Percentiles rank a stretch among this genome's conserved stretches.
These are phyloP conservation scores for Globisporangium solare DNA, from an alignment of 352 stramenopile genomes.

Conservation along the genomic window DNA sequence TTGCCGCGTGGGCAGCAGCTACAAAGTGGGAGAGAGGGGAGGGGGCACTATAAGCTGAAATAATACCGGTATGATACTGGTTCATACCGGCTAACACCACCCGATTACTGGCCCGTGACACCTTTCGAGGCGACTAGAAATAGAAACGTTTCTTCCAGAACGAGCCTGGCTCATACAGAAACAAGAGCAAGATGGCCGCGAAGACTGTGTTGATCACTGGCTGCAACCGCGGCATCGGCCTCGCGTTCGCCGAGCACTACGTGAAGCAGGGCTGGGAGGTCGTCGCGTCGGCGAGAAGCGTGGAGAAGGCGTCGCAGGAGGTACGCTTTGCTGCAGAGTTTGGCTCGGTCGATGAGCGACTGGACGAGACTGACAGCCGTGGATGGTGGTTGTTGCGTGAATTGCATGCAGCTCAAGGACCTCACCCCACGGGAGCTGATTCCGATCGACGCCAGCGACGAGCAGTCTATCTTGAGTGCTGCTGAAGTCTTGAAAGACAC, in stretches of 20 bases:
- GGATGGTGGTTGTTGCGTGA: neutral
- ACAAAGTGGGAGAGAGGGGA: too few relatives aligned
- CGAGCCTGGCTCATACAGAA: too few relatives aligned
- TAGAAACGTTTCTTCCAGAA: too few relatives aligned
- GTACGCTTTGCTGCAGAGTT: slow-evolving; percentile 2
- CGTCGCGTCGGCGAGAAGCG: slow-evolving; percentile 18
- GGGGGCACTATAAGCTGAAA: too few relatives aligned
- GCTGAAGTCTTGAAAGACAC: slow-evolving; percentile 33
- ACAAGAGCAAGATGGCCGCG: slow-evolving; percentile 6
- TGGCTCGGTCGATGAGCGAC: too few relatives aligned
- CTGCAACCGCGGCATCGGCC: slow-evolving; percentile 28
- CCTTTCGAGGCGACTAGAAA: too few relatives aligned
- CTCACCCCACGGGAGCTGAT: slow-evolving; percentile 45
- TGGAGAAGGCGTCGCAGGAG: slow-evolving; percentile 13
- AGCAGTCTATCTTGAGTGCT: slow-evolving; percentile 39
- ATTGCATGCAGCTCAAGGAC: slow-evolving; percentile 25
- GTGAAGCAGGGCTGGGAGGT: slow-evolving; percentile 25
- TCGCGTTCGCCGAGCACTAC: slow-evolving; percentile 29
- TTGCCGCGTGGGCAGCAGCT: slow-evolving; percentile 6
- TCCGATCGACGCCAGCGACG: slow-evolving; percentile 43
- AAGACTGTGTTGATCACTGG: slow-evolving; percentile 38
- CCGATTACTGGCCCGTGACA: too few relatives aligned
- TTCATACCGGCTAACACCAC: too few relatives aligned
- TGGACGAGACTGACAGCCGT: slow-evolving; percentile 4
- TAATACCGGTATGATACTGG: too few relatives aligned